A percentile compares a stretch with the other conserved stretches of the same genome.
phyloP scores from a whole-genome alignment of 352 stramenopile species.

The Pseudoperonospora humuli region DNA sequence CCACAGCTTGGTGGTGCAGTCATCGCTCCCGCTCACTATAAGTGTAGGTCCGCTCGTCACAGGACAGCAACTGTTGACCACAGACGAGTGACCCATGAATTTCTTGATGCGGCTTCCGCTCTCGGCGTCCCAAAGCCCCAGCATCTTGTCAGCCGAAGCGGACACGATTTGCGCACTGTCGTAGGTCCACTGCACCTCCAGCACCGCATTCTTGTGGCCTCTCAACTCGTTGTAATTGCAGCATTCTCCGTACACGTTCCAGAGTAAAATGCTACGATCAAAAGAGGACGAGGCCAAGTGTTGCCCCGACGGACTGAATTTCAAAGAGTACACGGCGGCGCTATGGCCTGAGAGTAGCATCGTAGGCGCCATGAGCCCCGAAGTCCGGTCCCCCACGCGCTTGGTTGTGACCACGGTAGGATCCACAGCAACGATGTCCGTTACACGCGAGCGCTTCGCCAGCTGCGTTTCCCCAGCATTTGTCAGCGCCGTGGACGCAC shows the following conservation, averaged over 20 bases:
- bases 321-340: constrained; percentile 69
- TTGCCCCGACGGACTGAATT: constrained; percentile 69
- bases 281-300: constrained; percentile 67
- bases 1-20: constrained; percentile 87
- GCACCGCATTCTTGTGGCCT: constrained; percentile 94
- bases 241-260: constrained; percentile 87
- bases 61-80: constrained; percentile 90
- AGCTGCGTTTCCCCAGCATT: constrained; percentile 25
- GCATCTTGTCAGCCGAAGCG: constrained; percentile 89
- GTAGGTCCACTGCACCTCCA: constrained; percentile 90
- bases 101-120: constrained; percentile 82
- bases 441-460: constrained; percentile 57
- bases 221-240: constrained; percentile 90
- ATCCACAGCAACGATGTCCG: constrained; percentile 69
- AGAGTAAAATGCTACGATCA: constrained; percentile 78
- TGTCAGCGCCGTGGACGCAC: constrained; percentile 23
- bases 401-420: constrained; percentile 45
- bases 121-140: constrained; percentile 82
- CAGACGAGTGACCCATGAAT: constrained; percentile 65
- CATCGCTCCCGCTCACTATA: constrained; percentile 87
- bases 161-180: constrained; percentile 85
- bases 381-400: constrained; percentile 51
- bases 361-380: constrained; percentile 52
- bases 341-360: constrained; percentile 77
- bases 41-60: constrained; percentile 74